A percentile compares a stretch with the other conserved stretches of the same genome.
phyloP scores from a whole-genome alignment of 78 protist species.

The Dictyostelium firmibasis region DNA sequence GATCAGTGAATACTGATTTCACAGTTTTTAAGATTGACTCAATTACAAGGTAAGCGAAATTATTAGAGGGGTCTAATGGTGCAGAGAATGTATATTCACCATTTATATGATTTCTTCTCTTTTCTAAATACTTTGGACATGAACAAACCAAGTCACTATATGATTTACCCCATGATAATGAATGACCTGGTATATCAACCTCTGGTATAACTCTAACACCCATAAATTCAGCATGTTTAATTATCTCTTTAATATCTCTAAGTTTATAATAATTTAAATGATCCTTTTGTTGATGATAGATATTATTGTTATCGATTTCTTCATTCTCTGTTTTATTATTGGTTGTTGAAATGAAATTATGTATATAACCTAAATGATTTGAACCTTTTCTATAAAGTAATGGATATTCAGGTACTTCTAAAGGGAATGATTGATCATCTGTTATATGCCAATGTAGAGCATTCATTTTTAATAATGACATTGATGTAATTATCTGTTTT shows the following conservation, averaged over 20 bases:
- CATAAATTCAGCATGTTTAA: not conserved
- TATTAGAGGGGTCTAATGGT: constrained; percentile 46
- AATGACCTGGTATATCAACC: constrained; percentile 55
- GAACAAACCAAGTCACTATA: not conserved
- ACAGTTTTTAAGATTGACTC: not conserved
- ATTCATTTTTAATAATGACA: constrained; percentile 43
- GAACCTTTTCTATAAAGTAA: constrained; percentile 22
- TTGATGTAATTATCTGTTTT: constrained; percentile 21
- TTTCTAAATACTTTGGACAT: constrained; percentile 17
- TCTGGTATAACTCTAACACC: constrained; percentile 60
- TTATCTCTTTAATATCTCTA: constrained; percentile 2
- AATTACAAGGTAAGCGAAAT: not conserved
- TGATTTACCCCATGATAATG: constrained; percentile 68
- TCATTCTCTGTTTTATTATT: not conserved
- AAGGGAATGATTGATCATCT: constrained; percentile 69
- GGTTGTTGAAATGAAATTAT: not conserved
- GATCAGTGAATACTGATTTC: constrained; percentile 8
- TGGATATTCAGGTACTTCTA: constrained; percentile 21
- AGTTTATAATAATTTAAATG: not conserved
- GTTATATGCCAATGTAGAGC: constrained; percentile 67
- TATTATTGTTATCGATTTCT: not conserved
- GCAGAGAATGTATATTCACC: constrained; percentile 21
- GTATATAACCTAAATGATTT: constrained; percentile 51
- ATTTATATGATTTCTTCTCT: not conserved
- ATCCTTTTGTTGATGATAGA: not conserved